Conservation (phyloP, 2,329 filamentous ascomycete genomes). For the Paracoccidioides brasiliensis region DNA sequence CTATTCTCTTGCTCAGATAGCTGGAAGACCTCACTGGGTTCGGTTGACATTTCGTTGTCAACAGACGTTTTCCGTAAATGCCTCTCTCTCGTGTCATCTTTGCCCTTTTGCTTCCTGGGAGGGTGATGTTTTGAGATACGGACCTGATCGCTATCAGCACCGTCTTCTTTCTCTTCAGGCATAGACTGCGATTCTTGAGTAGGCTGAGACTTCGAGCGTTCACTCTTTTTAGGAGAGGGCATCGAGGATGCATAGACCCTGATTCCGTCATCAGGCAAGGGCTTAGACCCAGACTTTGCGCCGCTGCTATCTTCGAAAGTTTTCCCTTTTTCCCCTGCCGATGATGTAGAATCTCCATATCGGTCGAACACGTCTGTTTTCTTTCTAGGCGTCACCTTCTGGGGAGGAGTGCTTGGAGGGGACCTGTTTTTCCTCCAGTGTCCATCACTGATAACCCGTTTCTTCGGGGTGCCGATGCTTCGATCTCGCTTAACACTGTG, state of each 20-base stretch:
- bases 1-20: constrained; percentile 28
- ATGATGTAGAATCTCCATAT: constrained; percentile 14
- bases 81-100: constrained; percentile 11
- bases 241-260: constrained; percentile 16
- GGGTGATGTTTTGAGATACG: not conserved
- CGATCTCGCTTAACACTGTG: constrained; percentile 20
- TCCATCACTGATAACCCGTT: constrained; percentile 83
- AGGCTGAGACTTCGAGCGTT: not conserved
- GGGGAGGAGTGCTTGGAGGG: constrained; percentile 27
- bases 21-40: constrained; percentile 24
- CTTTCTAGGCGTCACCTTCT: constrained; percentile 29
- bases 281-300: not conserved
- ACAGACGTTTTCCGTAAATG: constrained; percentile 18
- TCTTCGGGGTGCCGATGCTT: constrained; percentile 59
- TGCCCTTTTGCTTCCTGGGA: not conserved
- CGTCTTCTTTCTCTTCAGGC: not conserved
- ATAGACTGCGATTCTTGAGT: not conserved
- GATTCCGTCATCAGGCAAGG: constrained; percentile 16
- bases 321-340: constrained; percentile 18
- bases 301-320: constrained; percentile 15
- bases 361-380: constrained; percentile 28
- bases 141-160: not conserved
- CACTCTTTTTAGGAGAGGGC: constrained; percentile 10
- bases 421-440: constrained; percentile 56
- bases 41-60: constrained; percentile 21